Evolutionary conservation across 345 rosid genomes (phyloP).

Genomic region (Gynandropsis gynandra): DNA sequence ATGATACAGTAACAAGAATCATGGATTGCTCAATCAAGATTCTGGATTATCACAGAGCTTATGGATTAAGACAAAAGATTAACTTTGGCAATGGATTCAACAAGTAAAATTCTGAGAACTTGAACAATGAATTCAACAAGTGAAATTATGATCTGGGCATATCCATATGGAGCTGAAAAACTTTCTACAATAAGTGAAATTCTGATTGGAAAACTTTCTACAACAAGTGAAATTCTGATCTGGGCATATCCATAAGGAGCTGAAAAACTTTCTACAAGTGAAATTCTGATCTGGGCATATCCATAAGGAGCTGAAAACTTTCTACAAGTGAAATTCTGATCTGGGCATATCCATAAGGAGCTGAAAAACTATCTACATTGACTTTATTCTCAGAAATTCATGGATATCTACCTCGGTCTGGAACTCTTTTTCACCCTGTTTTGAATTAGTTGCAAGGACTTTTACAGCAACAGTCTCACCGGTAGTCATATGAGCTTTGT

Average conservation of each 20-base stretch:
- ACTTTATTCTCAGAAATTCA: neutral
- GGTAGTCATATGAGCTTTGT: slow-evolving; percentile 87
- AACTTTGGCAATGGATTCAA: neutral
- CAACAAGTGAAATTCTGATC: neutral
- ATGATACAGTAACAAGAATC: neutral
- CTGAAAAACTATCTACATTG: no score
- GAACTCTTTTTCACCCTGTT: slow-evolving; percentile 97
- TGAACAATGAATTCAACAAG: no score
- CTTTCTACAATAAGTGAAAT: neutral
- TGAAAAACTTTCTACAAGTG: no score
- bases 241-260: neutral
- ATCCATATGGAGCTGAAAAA: neutral
- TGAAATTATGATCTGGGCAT: neutral
- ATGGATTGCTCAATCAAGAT: neutral
- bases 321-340: neutral
- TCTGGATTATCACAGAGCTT: neutral
- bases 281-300: no score
- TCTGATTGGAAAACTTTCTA: no score
- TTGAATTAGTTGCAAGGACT: slow-evolving; percentile 92
- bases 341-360: neutral
- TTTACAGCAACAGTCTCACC: slow-evolving; percentile 93
- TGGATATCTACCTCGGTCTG: slow-evolving; percentile 67
- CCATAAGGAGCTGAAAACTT: no score
- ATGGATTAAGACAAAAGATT: neutral
- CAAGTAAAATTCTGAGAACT: neutral